Evolutionary conservation across 2,329 filamentous ascomycete genomes (phyloP).

Genomic region (Knoxdaviesia capensis): DNA sequence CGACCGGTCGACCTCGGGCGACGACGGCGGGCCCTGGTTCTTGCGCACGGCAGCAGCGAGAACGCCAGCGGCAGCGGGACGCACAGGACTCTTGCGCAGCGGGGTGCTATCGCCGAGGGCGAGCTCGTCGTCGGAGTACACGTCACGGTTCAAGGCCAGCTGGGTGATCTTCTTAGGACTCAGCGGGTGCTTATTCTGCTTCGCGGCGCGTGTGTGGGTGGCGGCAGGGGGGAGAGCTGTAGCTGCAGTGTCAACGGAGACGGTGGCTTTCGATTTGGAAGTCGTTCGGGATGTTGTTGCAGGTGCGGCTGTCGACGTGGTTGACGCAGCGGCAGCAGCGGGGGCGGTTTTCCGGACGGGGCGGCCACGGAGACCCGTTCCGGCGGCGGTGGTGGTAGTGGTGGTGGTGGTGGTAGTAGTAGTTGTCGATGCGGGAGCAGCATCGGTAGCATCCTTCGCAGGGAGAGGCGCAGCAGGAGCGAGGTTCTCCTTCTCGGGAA

Average conservation of each 20-base stretch:
- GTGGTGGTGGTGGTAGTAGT: not conserved
- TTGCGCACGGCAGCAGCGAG: not conserved
- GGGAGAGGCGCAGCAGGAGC: conserved; percentile 13
- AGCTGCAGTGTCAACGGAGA: conserved; percentile 12
- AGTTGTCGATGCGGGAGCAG: too few relatives aligned
- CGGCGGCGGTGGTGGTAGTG: conserved; percentile 6
- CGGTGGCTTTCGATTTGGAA: conserved; percentile 11
- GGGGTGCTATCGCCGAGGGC: conserved; percentile 27
- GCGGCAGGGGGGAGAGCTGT: too few relatives aligned
- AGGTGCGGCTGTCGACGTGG: conserved; percentile 5
- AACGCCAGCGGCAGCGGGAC: conserved; percentile 21
- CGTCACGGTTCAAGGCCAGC: conserved; percentile 15
- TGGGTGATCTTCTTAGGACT: conserved; percentile 47
- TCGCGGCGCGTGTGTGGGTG: too few relatives aligned
- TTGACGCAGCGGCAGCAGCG: conserved; percentile 7
- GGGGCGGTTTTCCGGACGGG: conserved; percentile 24
- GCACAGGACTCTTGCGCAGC: conserved; percentile 28
- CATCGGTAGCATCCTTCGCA: too few relatives aligned
- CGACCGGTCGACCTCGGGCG: too few relatives aligned
- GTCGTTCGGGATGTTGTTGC: conserved; percentile 4
- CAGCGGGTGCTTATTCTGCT: conserved; percentile 25
- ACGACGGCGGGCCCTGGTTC: not conserved
- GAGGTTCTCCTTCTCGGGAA: conserved; percentile 44
- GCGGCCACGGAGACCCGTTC: conserved; percentile 16
- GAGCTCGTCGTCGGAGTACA: conserved; percentile 39